Evolutionary conservation across 805 yeast genomes (phyloP).

Genomic region (Metschnikowia baotianmanensis): DNA sequence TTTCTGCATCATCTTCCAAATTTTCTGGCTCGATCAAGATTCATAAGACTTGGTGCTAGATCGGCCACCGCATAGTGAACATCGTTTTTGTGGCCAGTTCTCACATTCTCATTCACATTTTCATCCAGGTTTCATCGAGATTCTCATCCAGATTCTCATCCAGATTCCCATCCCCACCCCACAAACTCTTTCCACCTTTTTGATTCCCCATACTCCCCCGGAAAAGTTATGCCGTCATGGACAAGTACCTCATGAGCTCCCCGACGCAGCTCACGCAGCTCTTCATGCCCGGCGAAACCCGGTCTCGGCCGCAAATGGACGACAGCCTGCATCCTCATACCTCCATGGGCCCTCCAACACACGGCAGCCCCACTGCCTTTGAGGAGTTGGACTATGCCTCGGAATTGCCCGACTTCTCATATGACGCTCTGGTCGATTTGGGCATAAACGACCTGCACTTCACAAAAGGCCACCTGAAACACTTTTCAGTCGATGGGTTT

Average conservation of each 20-base stretch:
- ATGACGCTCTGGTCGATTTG: conserved; percentile 13
- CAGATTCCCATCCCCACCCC: neutral
- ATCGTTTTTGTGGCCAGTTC: neutral
- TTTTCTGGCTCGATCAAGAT: neutral
- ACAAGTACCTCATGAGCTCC: conserved; percentile 39
- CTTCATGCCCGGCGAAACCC: conserved; percentile 18
- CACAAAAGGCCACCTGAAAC: conserved; percentile 20
- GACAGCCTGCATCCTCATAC: conserved; percentile 5
- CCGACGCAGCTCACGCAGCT: conserved; percentile 38
- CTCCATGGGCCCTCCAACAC: neutral
- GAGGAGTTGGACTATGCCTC: conserved; percentile 19
- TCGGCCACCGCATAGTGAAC: neutral
- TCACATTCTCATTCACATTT: neutral
- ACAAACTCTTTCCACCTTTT: neutral
- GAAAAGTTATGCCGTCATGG: conserved; percentile 26
- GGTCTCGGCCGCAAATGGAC: conserved; percentile 1
- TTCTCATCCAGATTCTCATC: no score
- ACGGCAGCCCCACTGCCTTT: conserved; percentile 14
- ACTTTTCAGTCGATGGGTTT: conserved; percentile 18
- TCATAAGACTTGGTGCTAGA: neutral
- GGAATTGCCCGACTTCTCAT: conserved; percentile 17
- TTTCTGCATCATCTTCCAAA: no score
- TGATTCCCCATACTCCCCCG: neutral
- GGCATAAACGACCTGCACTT: conserved; percentile 5
- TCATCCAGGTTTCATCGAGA: neutral